Evolutionary conservation across 1,284 basidiomycete genomes (phyloP).

Genomic region (Heterobasidion annosum): DNA sequence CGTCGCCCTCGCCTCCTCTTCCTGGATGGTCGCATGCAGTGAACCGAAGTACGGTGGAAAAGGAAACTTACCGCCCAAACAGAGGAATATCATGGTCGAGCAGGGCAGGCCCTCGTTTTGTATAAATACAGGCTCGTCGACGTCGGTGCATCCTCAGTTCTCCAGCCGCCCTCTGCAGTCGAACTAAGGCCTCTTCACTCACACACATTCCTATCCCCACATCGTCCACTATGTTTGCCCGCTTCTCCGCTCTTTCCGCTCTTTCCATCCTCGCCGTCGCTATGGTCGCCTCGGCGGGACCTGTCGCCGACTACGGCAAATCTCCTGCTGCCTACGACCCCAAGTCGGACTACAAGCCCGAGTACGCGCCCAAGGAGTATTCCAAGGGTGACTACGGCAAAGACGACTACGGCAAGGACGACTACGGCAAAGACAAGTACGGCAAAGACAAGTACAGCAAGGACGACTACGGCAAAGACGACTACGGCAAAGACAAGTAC

Average conservation of each 20-base stretch:
- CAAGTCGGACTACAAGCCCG: not conserved
- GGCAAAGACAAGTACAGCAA: not conserved
- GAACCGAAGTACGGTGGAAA: too few relatives aligned
- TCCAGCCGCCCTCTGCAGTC: not conserved
- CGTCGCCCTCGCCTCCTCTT: too few relatives aligned
- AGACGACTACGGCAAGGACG: not conserved
- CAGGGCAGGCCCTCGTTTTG: not conserved
- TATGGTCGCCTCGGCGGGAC: not conserved
- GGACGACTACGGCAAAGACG: not conserved
- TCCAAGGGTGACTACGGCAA: not conserved
- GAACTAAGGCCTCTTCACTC: not conserved
- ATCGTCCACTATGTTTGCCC: not conserved
- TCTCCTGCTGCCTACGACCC: not conserved
- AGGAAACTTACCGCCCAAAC: not conserved
- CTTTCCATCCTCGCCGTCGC: not conserved
- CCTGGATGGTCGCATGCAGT: too few relatives aligned
- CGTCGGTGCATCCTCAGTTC: not conserved
- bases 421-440: not conserved
- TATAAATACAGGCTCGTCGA: not conserved
- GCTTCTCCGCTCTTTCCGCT: not conserved
- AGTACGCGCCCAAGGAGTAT: not conserved
- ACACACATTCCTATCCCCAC: not conserved
- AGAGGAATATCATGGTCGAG: not conserved
- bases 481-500: not conserved
- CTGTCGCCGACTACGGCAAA: not conserved